phyloP scores from a whole-genome alignment of 345 rosid genomes.

The Eucalyptus cladocalyx region DNA sequence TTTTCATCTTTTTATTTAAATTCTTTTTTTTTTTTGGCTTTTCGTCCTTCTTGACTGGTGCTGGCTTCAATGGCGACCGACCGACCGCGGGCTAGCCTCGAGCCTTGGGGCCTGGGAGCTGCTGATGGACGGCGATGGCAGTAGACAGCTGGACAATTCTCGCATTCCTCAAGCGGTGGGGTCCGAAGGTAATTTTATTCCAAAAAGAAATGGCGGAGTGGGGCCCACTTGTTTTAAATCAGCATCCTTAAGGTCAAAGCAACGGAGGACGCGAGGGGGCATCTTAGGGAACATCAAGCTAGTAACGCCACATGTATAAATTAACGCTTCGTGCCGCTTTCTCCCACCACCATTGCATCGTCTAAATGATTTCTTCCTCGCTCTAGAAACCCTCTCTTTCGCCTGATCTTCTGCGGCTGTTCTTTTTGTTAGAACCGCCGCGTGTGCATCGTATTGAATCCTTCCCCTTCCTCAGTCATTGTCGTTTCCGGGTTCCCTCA shows the following conservation, averaged over 20 bases:
- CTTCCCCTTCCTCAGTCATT: background rate
- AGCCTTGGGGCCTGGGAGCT: background rate
- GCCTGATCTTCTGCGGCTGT: background rate
- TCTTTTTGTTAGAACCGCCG: background rate
- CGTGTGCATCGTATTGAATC: background rate
- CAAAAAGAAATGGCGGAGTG: background rate
- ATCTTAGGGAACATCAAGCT: background rate
- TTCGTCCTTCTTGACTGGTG: no score
- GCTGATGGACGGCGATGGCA: no score
- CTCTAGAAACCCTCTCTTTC: background rate
- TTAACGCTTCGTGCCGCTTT: background rate
- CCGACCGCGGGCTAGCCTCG: no score
- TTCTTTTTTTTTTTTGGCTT: no score
- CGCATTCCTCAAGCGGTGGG: rapidly evolving
- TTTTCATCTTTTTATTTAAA: no score
- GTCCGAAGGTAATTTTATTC: background rate
- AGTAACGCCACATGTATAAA: background rate
- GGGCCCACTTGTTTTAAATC: background rate
- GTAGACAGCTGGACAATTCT: no score
- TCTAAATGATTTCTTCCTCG: background rate
- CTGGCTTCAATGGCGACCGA: no score
- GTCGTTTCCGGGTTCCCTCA: background rate
- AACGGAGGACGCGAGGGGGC: background rate
- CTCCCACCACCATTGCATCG: rapidly evolving
- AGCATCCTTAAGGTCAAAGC: no score